Base-by-base conservation (phyloP, 371 early-diverging fungal genomes). In the Mortierella sp. region DNA sequence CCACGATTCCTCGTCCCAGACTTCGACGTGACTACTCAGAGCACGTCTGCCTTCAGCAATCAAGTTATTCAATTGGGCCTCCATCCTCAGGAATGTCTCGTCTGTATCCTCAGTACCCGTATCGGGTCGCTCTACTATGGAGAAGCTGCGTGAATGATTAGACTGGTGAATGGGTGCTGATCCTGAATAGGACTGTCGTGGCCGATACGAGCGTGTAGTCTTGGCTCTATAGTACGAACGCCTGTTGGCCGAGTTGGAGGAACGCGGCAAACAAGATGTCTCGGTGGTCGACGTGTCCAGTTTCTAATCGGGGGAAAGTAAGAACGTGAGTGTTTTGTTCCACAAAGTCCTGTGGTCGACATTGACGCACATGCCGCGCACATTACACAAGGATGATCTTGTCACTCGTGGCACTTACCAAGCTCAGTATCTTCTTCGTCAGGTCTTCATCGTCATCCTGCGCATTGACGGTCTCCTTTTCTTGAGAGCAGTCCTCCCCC, bases 41-140 rank as follows among this genome's bases (percentile, higher is more conserved):
- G 79, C 79, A 8, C 68, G 56, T 28, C 67, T 79, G 27, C 79
- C 79, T 30, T 68, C 72, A 4, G 79, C 72, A 41, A 79, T 79
- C 54, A 79, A 43, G 12, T 42, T 72, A n/a, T 48, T 68, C 38
- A 79, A 45, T 38, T 79, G 58, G 16, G 72, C 79, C 38, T 79
- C 79, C 79, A 79, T 79, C 42, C 79, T 59, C 52, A 72, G 58
- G 51, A 79, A 72, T 21, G 64, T 58, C 12, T 67, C 69, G 24
- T 79, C 79, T 5, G 64, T 60, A 19, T 67, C 73, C 31, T 79
- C 79, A 6, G 79, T 65, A 4, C 69, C 72, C 2, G 72, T 64
- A 13, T 68, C 58, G 10, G 68, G 67, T 9, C 68, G 45, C 27
- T 52, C 65, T 18, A 67, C 64, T 68, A 63, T 68, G 9, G 67